Evolutionary conservation across 1,284 basidiomycete genomes (phyloP), one percentile per base, ranked within the genome.

Genomic region (Puccinia coronata): DNA sequence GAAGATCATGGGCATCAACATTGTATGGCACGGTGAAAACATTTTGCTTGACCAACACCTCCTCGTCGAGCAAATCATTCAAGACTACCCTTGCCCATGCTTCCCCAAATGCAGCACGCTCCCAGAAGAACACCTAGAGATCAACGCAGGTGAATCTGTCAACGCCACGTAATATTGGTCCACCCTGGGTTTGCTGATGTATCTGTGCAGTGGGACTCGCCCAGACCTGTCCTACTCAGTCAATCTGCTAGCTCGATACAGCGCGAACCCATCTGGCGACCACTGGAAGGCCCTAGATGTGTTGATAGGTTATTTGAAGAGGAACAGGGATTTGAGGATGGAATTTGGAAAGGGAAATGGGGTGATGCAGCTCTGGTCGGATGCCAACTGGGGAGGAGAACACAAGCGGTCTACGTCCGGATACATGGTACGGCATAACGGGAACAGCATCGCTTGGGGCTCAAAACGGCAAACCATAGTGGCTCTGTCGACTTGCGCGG

Each of bases 371-470:
- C 25, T 57, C 16, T 75, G 51, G 43, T 34, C 23, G 12, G 55
- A 75, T 61, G 73, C 73, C 12, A 75, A 43, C 31, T 75, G 73
- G 73, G 73, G 73, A 41, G 73, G 73, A 18, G 73, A 75, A 61
- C 57, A 75, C 36, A n/a, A 59, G 25, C 34, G 73, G 61, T 34
- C 18, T 5, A 57, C 71, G 6, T 57, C 43, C 5, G 71, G 71
- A 5, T 36, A 53, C 34, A 34, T 73, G 11, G 34, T 73, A 5
- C 51, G 55, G 47, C 31, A 20, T 5, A 53, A 53, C 34, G 71
- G 47, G 14, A 55, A 53, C n/a, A n/a, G 23, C 18, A 31, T 73
- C 25, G 43, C 71, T 36, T 73, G 71, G 71, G 51, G 69, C 14
- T 20, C 34, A 18, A 47, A 49, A 69, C n/a, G n/a, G n/a, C n/a